Evolutionary conservation across 257 asterid species (phyloP), one percentile per base, ranked within the genome.

Genomic region (Nicotiana tomentosiformis): DNA sequence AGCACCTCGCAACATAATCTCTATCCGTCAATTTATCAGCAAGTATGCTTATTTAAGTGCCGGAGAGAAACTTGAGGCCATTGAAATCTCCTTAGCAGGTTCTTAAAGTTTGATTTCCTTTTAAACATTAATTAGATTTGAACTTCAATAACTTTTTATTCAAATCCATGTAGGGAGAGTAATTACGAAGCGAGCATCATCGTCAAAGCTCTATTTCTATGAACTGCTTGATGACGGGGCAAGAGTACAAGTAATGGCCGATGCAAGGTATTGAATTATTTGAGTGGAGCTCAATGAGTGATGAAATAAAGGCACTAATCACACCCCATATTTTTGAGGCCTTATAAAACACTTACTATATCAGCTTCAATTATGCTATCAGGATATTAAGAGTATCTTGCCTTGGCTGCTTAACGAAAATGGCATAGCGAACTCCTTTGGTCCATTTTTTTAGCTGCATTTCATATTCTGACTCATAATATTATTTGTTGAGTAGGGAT

Each of bases 161-260:
- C 39, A 17, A 17, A 32, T 72, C 0, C 7, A 10, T 72, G 20
- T 72, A 81, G 84, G 84, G 84, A 66, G 84, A 67, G 62, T 81
- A 32, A 81, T 53, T 60, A 53, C 58, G 56, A 81, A 81, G 66
- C 35, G 84, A 33, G 29, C 84, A 23, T 66, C 84, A 15, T 81
- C 84, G 0, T 81, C 68, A 53, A 81, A 81, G 32, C 84, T 81
- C 3, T 81, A 61, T 53, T 81, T 81, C 62, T 81, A 81, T 55
- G 84, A 81, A 49, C 26, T 81, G 32, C 68, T 66, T 67, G 84
- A 66, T 51, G 84, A 8, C 0, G 37, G 66, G 3, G 66, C 8
- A 1, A 81, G 35, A 66, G 77, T 81, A 18, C 78, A 81, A 33
- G 51, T 81, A 46, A 74, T 66, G 84, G 79, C 80, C 33, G 62